Base-by-base conservation (phyloP, 768 basidiomycete genomes). In the Termitomyces sp. region DNA sequence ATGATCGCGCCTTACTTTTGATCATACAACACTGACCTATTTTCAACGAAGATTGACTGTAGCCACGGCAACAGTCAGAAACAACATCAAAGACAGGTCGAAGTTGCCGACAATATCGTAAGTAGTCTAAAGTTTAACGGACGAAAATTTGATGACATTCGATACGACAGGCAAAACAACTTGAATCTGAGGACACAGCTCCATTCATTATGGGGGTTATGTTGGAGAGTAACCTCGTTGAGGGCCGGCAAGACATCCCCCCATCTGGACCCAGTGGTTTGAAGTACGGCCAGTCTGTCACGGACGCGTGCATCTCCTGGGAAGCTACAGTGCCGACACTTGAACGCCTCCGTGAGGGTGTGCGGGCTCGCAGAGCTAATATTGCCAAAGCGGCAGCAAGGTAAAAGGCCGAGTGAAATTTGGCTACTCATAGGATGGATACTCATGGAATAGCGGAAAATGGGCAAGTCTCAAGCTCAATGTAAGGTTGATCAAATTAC, bases 41-140 rank as follows among this genome's bases (percentile, higher is more conserved):
- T 22, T 6, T 27, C 50, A 3, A 58, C 63, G 33, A 68, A 96
- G 95, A 87, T 97, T 63, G 93, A 96, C 73, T 96, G 96, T 81
- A 95, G 93, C 66, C 95, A 98, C 69, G 95, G 96, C 60, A 98
- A 98, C 75, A 93, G 90, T 66, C 84, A 81, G 60, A 98, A 99
- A 74, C 91, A 97, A 69, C 91, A 96, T 72, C 77, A 83, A 60
- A 91, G 87, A 65, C 96, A 99, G 75, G 76, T 87, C 3, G 86
- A 90, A 59, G 96, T 98, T 37, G 93, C 91, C 8, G 89, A 92
- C 34, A 88, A 96, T 68, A 88, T 99, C 63, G 95, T 93, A 66
- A 72, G 86, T 71, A 50, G 57, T 36, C 63, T 55, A 46, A 11
- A 30, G 11, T 37, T 1, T 8, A 16, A 16, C 18, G 13, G 6